phyloP scores from a whole-genome alignment of 441 rosid species.

The Rhodomyrtus psidioides region DNA sequence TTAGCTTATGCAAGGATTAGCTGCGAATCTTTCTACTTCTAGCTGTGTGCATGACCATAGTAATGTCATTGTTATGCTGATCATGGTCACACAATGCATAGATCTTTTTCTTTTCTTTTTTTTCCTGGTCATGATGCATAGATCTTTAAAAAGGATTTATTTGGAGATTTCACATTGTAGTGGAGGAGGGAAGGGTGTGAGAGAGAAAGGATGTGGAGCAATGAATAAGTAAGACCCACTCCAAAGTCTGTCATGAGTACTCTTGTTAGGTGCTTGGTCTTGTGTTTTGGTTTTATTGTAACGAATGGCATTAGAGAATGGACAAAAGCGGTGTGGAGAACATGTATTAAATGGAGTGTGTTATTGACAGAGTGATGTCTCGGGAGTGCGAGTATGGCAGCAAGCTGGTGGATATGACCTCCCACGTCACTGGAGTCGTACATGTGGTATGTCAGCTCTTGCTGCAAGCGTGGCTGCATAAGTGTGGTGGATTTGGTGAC shows the following conservation, averaged over 20 bases:
- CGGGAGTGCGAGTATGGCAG: neutral
- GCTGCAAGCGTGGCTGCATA: neutral
- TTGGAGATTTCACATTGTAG: neutral
- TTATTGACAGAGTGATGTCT: neutral
- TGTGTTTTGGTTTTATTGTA: neutral
- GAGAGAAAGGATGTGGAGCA: neutral
- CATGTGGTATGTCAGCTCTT: neutral
- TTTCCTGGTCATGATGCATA: neutral
- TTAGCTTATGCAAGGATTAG: neutral
- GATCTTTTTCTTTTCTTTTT: too few species aligned
- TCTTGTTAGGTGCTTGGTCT: neutral
- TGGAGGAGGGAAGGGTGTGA: neutral
- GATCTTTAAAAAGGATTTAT: neutral
- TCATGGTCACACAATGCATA: neutral
- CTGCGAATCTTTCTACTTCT: neutral
- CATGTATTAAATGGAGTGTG: neutral
- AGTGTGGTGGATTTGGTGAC: neutral
- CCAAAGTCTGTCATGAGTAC: neutral
- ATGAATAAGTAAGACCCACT: neutral
- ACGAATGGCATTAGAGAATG: neutral
- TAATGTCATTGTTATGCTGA: too few species aligned
- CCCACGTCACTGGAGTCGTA: neutral
- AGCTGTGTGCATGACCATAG: neutral
- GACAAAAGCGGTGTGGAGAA: neutral
- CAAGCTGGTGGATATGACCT: neutral